These are phyloP conservation scores for Hibiscus trionum DNA, from an alignment of 345 rosid species.

Conservation along the genomic window DNA sequence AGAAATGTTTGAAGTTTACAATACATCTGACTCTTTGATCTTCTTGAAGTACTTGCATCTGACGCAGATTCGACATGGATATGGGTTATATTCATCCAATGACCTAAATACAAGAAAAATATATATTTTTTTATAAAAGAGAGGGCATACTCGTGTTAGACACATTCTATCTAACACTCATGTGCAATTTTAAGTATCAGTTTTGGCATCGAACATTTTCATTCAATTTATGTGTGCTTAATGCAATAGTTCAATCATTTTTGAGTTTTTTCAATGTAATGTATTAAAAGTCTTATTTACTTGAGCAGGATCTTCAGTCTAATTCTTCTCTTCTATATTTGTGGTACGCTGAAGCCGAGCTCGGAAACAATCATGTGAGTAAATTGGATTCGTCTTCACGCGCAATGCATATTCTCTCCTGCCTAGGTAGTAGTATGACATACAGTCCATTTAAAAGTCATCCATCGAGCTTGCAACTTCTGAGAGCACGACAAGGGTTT, in stretches of 20 bases:
- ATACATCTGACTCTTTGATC: background rate
- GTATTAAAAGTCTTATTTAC: background rate
- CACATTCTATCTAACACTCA: background rate
- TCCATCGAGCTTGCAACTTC: conserved; percentile 68
- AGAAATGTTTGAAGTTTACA: background rate
- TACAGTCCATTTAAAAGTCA: conserved; percentile 57
- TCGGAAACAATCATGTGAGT: conserved; percentile 27
- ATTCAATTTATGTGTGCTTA: background rate
- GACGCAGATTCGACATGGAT: background rate
- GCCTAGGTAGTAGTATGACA: conserved; percentile 63
- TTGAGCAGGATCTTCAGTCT: conserved; percentile 55
- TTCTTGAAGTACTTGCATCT: background rate
- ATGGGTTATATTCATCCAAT: background rate
- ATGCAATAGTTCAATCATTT: background rate
- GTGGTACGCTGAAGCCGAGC: conserved; percentile 91
- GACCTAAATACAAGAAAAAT: background rate
- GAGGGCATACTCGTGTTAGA: background rate
- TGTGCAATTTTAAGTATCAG: background rate
- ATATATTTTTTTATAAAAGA: background rate
- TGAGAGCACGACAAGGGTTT: conserved; percentile 88
- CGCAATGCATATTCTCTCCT: conserved; percentile 61
- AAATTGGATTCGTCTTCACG: conserved; percentile 46
- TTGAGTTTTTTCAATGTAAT: background rate
- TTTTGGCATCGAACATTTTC: background rate
- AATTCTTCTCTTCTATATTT: conserved; percentile 60